Evolutionary conservation across 1,284 basidiomycete species (phyloP), one percentile per base, ranked within the genome.

Genomic region (Austroboletus niveus): DNA sequence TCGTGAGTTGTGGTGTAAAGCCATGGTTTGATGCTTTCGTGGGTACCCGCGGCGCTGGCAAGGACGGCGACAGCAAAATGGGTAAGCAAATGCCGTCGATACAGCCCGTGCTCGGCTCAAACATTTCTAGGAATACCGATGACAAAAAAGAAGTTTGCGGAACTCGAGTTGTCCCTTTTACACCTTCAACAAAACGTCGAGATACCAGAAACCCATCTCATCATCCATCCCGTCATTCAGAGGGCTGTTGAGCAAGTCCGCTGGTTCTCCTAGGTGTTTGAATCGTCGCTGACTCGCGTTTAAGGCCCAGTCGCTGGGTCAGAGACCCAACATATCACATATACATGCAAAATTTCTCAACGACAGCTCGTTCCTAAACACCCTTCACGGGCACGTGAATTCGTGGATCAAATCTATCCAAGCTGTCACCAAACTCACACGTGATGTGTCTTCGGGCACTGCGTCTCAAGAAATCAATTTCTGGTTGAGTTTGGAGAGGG

Each of bases 391-490:
- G 12, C 92, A 98, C 60, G 96, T 99, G 62, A 98, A 98, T 69
- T 81, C 85, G 17, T 99, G 96, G 97, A 97, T 99, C 74, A 98
- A 98, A 72, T 91, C 94, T 51, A 96, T 99, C 48, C 96, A 98
- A 71, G 86, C 91, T 0, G 94, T 99, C 52, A 98, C 97, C 15
- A 97, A 96, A 66, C 82, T 99, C 15, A 84, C 83, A 2, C 81
- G 96, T 31, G 94, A 98, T 62, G 95, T 98, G n/a, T 81, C 87
- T 1, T 92, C 91, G 2, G 97, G 96, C 1, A 98, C 94, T 0
- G 95, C 97, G 2, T 95, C 93, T 1, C 97, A 99, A 65, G 96
- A 99, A 69, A 93, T 99, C 76, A 98, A 98, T 72, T 99, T 99
- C 66, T 99, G 97, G 96, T 75, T 98, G 32, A 92, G 89, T 66